A percentile compares a stretch with the other conserved stretches of the same genome.
These are phyloP conservation scores for Kappamyces sp. DNA, from an alignment of 192 early-diverging fungal species.

Conservation along the genomic window DNA sequence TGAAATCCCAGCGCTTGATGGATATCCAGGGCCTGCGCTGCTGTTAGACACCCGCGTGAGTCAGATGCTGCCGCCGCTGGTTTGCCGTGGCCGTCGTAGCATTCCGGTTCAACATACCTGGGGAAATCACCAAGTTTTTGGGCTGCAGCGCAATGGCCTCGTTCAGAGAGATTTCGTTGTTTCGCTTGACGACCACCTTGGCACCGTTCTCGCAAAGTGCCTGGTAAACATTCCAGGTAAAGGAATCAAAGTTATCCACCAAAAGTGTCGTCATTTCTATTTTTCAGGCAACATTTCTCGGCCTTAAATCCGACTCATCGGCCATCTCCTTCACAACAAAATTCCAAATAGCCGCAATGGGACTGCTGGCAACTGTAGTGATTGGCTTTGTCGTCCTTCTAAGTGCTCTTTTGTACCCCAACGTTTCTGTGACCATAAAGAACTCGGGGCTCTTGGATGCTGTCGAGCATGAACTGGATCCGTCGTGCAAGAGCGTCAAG, in stretches of 20 bases:
- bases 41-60: not conserved
- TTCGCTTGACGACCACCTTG: conserved; percentile 84
- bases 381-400: not conserved
- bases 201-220: conserved; percentile 87
- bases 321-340: too few species aligned
- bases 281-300: not conserved
- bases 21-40: conserved; percentile 76
- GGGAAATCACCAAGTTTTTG: conserved; percentile 91
- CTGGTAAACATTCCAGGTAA: conserved; percentile 99
- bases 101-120: conserved; percentile 31
- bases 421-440: conserved; percentile 1
- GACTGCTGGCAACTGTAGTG: not conserved
- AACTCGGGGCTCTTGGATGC: not conserved
- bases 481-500: not conserved
- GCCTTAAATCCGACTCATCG: too few species aligned
- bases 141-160: conserved; percentile 78
- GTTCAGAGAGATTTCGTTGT: conserved; percentile 88
- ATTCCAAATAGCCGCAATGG: not conserved
- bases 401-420: conserved; percentile 6
- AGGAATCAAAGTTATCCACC: conserved; percentile 98
- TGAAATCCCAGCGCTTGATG: conserved; percentile 87
- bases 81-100: not conserved
- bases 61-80: not conserved
- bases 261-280: conserved; percentile 53
- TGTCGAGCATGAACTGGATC: not conserved